Percentiles rank a stretch among this genome's conserved stretches.
These are phyloP conservation scores for Andrographis paniculata DNA, from an alignment of 305 asterid genomes.

Conservation along the genomic window DNA sequence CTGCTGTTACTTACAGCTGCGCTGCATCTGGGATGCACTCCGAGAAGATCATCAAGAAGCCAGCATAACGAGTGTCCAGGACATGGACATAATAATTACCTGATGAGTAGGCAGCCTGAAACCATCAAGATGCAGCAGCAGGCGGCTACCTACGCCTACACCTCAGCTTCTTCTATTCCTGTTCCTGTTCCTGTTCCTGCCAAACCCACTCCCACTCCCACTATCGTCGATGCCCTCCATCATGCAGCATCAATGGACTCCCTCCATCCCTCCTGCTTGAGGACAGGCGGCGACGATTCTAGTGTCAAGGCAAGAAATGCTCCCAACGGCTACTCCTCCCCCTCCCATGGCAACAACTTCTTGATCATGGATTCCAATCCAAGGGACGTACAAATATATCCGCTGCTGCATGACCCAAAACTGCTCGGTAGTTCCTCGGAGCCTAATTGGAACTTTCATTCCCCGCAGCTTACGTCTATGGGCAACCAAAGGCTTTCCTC, in stretches of 20 bases:
- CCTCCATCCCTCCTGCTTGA: too few species aligned
- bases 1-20: constrained; percentile 42
- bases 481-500: constrained; percentile 15
- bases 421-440: constrained; percentile 14
- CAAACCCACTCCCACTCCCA: too few species aligned
- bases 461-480: constrained; percentile 20
- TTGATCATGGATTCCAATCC: constrained; percentile 2
- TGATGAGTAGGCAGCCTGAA: too few species aligned
- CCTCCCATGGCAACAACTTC: too few species aligned
- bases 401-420: constrained; percentile 31
- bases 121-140: too few species aligned
- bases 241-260: too few species aligned
- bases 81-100: too few species aligned
- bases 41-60: constrained; percentile 71
- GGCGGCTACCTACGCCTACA: constrained; percentile 21
- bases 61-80: constrained; percentile 50
- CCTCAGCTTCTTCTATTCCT: constrained; percentile 28
- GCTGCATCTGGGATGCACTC: constrained; percentile 84
- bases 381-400: constrained; percentile 27
- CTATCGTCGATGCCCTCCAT: too few species aligned
- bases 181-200: constrained; percentile 27
- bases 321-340: too few species aligned
- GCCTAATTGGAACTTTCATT: constrained; percentile 21
- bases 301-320: too few species aligned
- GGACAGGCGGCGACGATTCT: too few species aligned